These are phyloP conservation scores for Pythium dissimile DNA, from an alignment of 352 stramenopile species.

Conservation along the genomic window DNA sequence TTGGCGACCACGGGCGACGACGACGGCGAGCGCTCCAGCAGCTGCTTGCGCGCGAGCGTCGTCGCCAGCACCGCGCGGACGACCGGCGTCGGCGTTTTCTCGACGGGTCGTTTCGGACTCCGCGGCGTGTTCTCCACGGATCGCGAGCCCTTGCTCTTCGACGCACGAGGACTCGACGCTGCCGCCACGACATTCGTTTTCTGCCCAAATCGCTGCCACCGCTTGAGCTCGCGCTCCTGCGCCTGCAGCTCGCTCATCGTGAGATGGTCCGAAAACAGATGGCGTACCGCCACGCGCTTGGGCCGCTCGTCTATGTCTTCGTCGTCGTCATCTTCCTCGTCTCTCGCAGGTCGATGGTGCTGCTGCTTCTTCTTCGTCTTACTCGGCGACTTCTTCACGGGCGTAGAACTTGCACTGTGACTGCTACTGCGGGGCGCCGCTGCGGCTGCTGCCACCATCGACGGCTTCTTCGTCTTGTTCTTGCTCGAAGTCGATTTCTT, in stretches of 20 bases:
- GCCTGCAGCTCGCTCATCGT: constrained; percentile 63
- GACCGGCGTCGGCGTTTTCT: not conserved
- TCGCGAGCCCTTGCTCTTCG: not conserved
- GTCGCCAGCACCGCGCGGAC: constrained; percentile 15
- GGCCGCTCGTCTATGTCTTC: constrained; percentile 7
- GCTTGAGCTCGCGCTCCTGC: constrained; percentile 35
- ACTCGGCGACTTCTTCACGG: not conserved
- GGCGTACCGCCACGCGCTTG: not conserved
- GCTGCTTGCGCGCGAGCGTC: constrained; percentile 17
- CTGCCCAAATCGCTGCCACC: constrained; percentile 10
- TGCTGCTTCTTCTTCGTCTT: constrained; percentile 4
- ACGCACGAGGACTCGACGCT: too few relatives aligned
- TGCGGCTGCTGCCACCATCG: too few relatives aligned
- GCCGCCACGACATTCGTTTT: not conserved
- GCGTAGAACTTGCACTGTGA: too few relatives aligned
- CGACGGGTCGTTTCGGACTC: not conserved
- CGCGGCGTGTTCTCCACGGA: not conserved
- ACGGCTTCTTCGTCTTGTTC: not conserved
- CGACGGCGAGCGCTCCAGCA: constrained; percentile 6
- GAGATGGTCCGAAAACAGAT: constrained; percentile 28
- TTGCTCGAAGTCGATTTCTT: not conserved
- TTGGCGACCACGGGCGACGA: not conserved
- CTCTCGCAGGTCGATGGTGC: constrained; percentile 1
- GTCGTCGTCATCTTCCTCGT: constrained; percentile 3
- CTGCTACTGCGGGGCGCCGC: too few relatives aligned